Base-by-base conservation (phyloP, 257 asterid species). In the Solanum microdontum region DNA sequence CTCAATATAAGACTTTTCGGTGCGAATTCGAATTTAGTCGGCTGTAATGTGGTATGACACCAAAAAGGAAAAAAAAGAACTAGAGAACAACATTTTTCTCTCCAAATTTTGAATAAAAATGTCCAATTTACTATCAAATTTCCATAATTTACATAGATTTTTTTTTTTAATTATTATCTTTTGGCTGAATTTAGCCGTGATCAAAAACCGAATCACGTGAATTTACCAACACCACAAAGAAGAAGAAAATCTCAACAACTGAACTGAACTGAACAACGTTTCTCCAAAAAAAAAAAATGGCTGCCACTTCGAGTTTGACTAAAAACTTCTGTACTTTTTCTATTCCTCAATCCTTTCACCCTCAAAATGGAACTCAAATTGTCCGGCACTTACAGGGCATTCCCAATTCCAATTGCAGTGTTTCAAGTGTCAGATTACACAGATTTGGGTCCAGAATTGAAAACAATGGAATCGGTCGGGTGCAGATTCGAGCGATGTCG, bases 401-500 rank as follows among this genome's bases (percentile, higher is more conserved):
- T 17, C 86, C 94, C 55, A 33, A 68, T 69, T 58, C 60, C 69
- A 75, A 21, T 64, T 26, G 13, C 88, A 79, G 45, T 32, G 30
- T 51, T 84, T 26, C 84, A 60, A 86, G 62, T 28, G 32, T 15
- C 64, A 79, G 85, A 83, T 88, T 92, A 17, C 39, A 58, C 85
- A 36, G 82, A 74, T 87, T 86, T 80, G 74, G 73, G 73, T 60
- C 92, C 8, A 91, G 86, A 89, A 26, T 86, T n/a, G 43, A 36
- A 17, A 84, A 43, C 58, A 30, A 66, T 58, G 86, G 77, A 80
- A 37, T 36, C 48, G 90, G 90, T 26, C 68, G 58, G 84, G 7
- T 88, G 68, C 91, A 88, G 90, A 84, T 93, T 90, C 95, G 94
- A 87, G 94, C 97, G 74, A 93, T 91, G 95, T 90, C 95, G 87